Conservation (phyloP, 2,329 filamentous ascomycete genomes). For the Periconia macrospinosa region DNA sequence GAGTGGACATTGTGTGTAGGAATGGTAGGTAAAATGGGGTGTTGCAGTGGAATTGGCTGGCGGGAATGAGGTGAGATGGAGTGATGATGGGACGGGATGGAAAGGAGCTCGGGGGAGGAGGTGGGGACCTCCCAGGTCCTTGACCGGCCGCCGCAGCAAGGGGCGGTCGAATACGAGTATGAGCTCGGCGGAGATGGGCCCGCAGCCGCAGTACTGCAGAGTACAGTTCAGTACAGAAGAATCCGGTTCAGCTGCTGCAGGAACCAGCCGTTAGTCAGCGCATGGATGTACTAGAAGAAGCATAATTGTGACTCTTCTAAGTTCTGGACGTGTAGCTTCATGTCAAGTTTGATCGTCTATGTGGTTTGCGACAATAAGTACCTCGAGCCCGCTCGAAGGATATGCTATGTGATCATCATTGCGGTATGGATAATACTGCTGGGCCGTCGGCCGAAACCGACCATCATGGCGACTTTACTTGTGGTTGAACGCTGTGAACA, state of each 20-base stretch:
- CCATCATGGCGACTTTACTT: too few relatives aligned
- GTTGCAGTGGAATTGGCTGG: conserved; percentile 5
- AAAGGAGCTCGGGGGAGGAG: conserved; percentile 15
- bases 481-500: too few relatives aligned
- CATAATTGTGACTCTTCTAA: neutral
- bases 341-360: too few relatives aligned
- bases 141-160: conserved; percentile 24
- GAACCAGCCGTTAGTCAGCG: neutral
- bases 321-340: too few relatives aligned
- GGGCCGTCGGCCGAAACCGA: too few relatives aligned
- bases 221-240: too few relatives aligned
- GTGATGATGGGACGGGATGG: conserved; percentile 13
- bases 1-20: conserved; percentile 42
- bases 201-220: too few relatives aligned
- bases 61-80: conserved; percentile 17
- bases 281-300: neutral
- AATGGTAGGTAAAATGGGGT: conserved; percentile 1
- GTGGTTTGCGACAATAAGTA: too few relatives aligned
- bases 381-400: too few relatives aligned
- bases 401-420: too few relatives aligned
- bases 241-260: neutral
- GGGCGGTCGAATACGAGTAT: conserved; percentile 30
- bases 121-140: conserved; percentile 26
- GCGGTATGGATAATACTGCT: too few relatives aligned
- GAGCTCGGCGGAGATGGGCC: neutral